Conservation (phyloP, 257 asterid species). For the Paraleonurus japonicus region DNA sequence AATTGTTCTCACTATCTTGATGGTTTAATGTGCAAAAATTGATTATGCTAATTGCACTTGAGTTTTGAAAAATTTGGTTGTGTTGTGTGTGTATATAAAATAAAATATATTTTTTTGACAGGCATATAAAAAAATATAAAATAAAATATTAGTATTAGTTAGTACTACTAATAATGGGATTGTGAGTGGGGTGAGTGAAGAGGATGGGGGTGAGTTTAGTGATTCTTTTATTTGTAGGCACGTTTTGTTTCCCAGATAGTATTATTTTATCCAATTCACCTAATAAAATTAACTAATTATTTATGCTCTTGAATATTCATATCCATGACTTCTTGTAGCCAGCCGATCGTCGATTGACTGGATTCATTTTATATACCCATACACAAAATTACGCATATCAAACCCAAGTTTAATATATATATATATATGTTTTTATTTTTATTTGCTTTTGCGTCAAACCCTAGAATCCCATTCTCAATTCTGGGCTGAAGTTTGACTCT, state of each 20-base stretch:
- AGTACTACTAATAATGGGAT: neutral
- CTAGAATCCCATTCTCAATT: slow-evolving; percentile 41
- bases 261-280: slow-evolving; percentile 29
- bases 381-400: slow-evolving; percentile 25
- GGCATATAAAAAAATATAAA: too few species aligned
- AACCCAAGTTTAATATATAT: slow-evolving; percentile 32
- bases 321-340: slow-evolving; percentile 43
- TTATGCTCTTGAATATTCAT: slow-evolving; percentile 41
- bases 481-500: slow-evolving; percentile 37
- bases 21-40: neutral
- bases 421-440: neutral
- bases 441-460: slow-evolving; percentile 40
- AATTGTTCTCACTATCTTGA: neutral
- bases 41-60: neutral
- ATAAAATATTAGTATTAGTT: too few species aligned
- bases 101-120: too few species aligned
- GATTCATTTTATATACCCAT: slow-evolving; percentile 27
- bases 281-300: slow-evolving; percentile 18
- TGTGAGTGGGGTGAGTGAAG: slow-evolving; percentile 7
- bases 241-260: slow-evolving; percentile 43
- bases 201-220: slow-evolving; percentile 33
- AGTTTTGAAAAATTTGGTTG: neutral
- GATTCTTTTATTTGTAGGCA: slow-evolving; percentile 53
- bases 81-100: neutral
- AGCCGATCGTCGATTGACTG: slow-evolving; percentile 37